phyloP scores from a whole-genome alignment of 2,329 filamentous ascomycete species.

The Talaromyces verruculosus region DNA sequence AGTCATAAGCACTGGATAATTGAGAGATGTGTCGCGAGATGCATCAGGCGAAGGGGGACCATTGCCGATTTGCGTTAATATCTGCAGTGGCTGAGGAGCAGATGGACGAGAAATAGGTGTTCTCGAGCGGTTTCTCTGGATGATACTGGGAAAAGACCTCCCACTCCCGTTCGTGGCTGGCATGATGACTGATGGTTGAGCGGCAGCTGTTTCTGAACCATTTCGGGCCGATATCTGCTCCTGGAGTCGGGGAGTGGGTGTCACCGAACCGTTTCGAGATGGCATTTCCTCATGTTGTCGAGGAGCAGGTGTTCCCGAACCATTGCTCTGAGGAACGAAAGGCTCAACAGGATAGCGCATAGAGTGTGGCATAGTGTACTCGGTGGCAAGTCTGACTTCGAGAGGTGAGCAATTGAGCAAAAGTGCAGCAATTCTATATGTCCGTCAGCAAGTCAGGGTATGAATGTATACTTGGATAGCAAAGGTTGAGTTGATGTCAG shows the following conservation, averaged over 20 bases:
- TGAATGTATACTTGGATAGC: neutral
- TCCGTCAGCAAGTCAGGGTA: neutral
- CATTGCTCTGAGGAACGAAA: neutral
- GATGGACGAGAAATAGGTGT: neutral
- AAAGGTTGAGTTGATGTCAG: neutral
- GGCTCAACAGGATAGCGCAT: constrained; percentile 6
- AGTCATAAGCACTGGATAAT: neutral
- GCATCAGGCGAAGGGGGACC: neutral
- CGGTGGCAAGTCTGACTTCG: neutral
- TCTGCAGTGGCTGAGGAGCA: neutral
- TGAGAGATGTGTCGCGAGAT: neutral
- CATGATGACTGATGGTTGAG: neutral
- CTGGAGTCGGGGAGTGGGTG: neutral
- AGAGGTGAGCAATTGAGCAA: neutral
- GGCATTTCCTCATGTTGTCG: neutral
- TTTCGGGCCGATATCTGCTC: neutral
- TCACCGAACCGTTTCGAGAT: neutral
- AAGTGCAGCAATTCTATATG: neutral
- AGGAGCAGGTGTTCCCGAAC: neutral
- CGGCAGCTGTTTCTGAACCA: neutral
- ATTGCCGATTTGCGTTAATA: neutral
- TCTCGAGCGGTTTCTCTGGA: neutral
- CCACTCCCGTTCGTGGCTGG: neutral
- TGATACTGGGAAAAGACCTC: neutral
- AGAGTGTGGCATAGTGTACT: neutral